These are phyloP conservation scores for Fraxinus albicans DNA, from an alignment of 305 asterid genomes.

Conservation along the genomic window DNA sequence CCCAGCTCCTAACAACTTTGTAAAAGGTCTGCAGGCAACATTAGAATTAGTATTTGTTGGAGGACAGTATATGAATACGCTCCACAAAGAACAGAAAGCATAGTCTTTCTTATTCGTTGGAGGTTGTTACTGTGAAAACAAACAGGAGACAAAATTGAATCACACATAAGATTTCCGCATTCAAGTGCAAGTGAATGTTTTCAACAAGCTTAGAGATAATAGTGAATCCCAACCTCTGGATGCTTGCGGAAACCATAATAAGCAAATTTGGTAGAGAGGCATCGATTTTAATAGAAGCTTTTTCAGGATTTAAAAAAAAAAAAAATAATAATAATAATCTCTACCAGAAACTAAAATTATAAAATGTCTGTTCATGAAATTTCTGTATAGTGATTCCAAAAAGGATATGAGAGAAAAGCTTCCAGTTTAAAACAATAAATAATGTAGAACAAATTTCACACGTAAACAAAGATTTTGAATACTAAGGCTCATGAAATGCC, in stretches of 20 bases:
- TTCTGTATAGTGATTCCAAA: not conserved
- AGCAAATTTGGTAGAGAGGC: not conserved
- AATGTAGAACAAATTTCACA: not conserved
- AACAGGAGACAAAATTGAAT: not conserved
- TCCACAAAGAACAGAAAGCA: too few relatives aligned
- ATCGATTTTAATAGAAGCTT: not conserved
- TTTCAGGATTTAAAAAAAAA: too few relatives aligned
- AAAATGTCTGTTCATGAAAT: not conserved
- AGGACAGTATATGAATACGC: not conserved
- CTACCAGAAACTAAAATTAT: not conserved
- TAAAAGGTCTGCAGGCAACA: not conserved
- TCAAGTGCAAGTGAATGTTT: not conserved
- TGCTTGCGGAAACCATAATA: not conserved
- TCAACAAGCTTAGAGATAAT: not conserved
- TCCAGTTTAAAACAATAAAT: too few relatives aligned
- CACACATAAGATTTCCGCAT: not conserved
- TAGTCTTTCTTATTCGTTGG: not conserved
- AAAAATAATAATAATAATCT: too few relatives aligned
- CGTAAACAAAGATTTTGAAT: not conserved
- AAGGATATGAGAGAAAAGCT: not conserved
- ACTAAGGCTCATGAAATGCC: not conserved
- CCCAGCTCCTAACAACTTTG: not conserved
- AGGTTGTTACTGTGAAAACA: not conserved
- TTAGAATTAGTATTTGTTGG: not conserved
- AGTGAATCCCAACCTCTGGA: not conserved